Evolutionary conservation across 1,139 yeast species (phyloP).

Genomic region (Hyphopichia khmerensis): DNA sequence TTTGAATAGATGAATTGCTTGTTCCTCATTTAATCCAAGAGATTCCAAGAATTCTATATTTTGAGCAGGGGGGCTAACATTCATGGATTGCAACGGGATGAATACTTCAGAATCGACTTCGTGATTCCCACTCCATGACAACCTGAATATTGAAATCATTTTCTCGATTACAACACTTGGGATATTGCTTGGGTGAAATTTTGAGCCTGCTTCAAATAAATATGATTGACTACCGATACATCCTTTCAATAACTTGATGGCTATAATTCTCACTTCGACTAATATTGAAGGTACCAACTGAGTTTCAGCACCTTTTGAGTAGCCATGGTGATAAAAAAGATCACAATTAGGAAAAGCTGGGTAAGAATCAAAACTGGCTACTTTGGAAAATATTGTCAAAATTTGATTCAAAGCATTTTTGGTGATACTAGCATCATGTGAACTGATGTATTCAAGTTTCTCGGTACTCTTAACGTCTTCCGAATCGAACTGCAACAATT

Average conservation of each 20-base stretch:
- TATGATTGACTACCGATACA: conserved; percentile 23
- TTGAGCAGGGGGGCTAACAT: conserved; percentile 52
- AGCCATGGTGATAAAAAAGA: conserved; percentile 26
- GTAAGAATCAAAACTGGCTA: conserved; percentile 26
- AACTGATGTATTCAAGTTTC: conserved; percentile 37
- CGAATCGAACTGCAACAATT: conserved; percentile 17
- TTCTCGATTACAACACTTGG: conserved; percentile 11
- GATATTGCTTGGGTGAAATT: conserved; percentile 16
- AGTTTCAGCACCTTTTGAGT: conserved; percentile 17
- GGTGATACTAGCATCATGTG: conserved; percentile 34
- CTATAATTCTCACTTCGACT: conserved; percentile 39
- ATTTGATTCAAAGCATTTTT: conserved; percentile 41
- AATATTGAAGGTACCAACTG: conserved; percentile 29
- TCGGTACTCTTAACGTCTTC: conserved; percentile 23
- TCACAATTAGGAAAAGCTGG: conserved; percentile 23
- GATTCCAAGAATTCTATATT: conserved; percentile 46
- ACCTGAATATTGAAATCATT: neutral
- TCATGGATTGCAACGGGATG: conserved; percentile 37
- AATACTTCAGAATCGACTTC: conserved; percentile 5
- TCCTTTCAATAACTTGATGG: conserved; percentile 32
- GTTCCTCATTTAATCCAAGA: conserved; percentile 42
- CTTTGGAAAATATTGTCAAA: conserved; percentile 39
- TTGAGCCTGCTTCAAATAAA: conserved; percentile 3
- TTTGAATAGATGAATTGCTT: conserved; percentile 40
- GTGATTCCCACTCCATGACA: neutral